Evolutionary conservation across 352 stramenopile genomes (phyloP), one percentile per base, ranked within the genome.

Genomic region (Phytophthora pinifolia): DNA sequence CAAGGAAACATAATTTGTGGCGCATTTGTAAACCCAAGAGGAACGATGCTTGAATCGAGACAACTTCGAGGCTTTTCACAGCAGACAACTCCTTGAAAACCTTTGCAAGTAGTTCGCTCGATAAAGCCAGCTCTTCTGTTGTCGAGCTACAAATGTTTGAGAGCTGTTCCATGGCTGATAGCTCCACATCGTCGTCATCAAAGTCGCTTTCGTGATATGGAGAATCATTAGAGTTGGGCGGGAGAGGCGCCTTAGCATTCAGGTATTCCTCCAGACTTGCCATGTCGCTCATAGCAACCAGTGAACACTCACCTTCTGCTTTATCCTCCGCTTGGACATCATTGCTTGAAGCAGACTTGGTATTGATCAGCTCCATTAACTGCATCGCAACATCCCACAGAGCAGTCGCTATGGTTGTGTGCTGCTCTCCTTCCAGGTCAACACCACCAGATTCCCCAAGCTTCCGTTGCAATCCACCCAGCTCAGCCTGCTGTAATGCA

Each of bases 11-110:
- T 1, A 18, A n/a, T 32, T 50, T 39, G 2, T 42, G 34, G 14
- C 51, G 52, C 25, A 71, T 51, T 48, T 82, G 72, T 12, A 53
- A 34, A 25, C 62, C 43, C 13, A 82, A 20, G 15, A 82, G 35
- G 32, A 68, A 73, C 6, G 69, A 70, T 4, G 58, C 30, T 8
- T 77, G 66, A 17, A 73, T 59, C 4, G 46, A 45, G 4, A 82
- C 39, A 9, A 53, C 25, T 5, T 64, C 12, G 0, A 61, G 13
- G n/a, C 38, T 38, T 25, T 52, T 35, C 15, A 57, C 34, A 18
- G 27, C n/a, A 8, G 42, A 57, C 7, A 82, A 45, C 35, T 79
- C 59, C 13, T 63, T 47, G 20, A 63, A 47, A 18, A 45, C 41
- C 9, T 51, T 55, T n/a, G 62, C 43, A 17, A 78, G 17, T 10